Evolutionary conservation across 1,139 yeast genomes (phyloP).

Genomic region (Candida albicans): DNA sequence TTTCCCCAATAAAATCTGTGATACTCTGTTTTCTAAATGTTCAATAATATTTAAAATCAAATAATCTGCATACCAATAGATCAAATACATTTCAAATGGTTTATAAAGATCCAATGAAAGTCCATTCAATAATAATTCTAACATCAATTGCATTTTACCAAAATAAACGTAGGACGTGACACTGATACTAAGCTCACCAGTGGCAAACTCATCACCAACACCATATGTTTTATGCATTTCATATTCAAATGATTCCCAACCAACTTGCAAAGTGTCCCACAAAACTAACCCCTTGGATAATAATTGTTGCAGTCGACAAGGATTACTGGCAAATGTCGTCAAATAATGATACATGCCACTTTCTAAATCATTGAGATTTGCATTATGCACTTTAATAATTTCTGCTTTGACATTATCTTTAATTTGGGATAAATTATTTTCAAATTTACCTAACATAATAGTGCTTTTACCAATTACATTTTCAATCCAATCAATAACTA

Average conservation of each 20-base stretch:
- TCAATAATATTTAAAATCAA: slow-evolving; percentile 49
- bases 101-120: slow-evolving; percentile 76
- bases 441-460: slow-evolving; percentile 21
- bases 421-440: slow-evolving; percentile 24
- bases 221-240: slow-evolving; percentile 32
- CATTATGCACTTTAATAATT: slow-evolving; percentile 6
- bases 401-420: slow-evolving; percentile 15
- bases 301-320: slow-evolving; percentile 79
- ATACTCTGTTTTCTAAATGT: slow-evolving; percentile 51
- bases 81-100: slow-evolving; percentile 64
- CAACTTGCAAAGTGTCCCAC: slow-evolving; percentile 83
- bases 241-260: slow-evolving; percentile 54
- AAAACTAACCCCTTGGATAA: slow-evolving; percentile 53
- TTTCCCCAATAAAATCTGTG: slow-evolving; percentile 35
- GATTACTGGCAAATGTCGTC: slow-evolving; percentile 64
- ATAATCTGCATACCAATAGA: slow-evolving; percentile 68
- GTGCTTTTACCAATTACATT: slow-evolving; percentile 28
- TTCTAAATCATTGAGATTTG: slow-evolving; percentile 34
- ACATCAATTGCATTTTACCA: slow-evolving; percentile 67
- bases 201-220: slow-evolving; percentile 34
- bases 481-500: slow-evolving; percentile 25
- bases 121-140: slow-evolving; percentile 70
- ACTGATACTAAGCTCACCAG: slow-evolving; percentile 43
- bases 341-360: slow-evolving; percentile 55
- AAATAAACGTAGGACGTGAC: slow-evolving; percentile 68